A percentile compares a stretch with the other conserved stretches of the same genome.
Evolutionary conservation across 495 filamentous ascomycete species (phyloP).

Genomic region (Annulohypoxylon maeteangense): DNA sequence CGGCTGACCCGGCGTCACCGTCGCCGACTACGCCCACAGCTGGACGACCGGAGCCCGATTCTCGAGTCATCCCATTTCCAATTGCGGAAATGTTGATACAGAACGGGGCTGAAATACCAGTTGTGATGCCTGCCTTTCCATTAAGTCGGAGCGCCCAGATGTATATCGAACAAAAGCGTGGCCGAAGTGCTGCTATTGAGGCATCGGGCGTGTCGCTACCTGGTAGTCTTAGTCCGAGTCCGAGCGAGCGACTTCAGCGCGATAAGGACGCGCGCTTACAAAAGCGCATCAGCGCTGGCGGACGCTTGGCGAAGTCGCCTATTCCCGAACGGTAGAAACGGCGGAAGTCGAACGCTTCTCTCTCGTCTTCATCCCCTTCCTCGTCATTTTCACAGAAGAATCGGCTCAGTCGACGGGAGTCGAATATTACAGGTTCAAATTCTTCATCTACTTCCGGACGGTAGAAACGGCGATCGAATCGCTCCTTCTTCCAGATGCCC

Average conservation of each 20-base stretch:
- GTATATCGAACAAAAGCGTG: constrained; percentile 86
- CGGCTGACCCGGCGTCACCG: constrained; percentile 87
- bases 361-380: constrained; percentile 38
- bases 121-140: constrained; percentile 75
- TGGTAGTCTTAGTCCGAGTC: constrained; percentile 33
- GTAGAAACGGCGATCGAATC: constrained; percentile 52
- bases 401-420: constrained; percentile 43
- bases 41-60: constrained; percentile 45
- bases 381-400: constrained; percentile 34
- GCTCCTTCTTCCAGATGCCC: constrained; percentile 47
- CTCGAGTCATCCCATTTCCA: constrained; percentile 70
- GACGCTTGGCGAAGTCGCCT: constrained; percentile 65
- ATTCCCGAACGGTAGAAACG: constrained; percentile 65
- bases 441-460: constrained; percentile 48
- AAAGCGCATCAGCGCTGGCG: constrained; percentile 71
- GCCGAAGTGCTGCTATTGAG: constrained; percentile 56
- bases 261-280: constrained; percentile 67
- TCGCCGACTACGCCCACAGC: constrained; percentile 53
- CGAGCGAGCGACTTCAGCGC: constrained; percentile 55
- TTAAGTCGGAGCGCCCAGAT: constrained; percentile 78
- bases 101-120: constrained; percentile 90
- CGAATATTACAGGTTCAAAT: constrained; percentile 39
- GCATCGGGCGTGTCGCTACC: constrained; percentile 44
- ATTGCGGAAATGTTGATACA: constrained; percentile 92
- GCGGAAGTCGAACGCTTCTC: constrained; percentile 45